Base-by-base conservation (phyloP, 2,329 filamentous ascomycete genomes). In the Neofusicoccum sp. region DNA sequence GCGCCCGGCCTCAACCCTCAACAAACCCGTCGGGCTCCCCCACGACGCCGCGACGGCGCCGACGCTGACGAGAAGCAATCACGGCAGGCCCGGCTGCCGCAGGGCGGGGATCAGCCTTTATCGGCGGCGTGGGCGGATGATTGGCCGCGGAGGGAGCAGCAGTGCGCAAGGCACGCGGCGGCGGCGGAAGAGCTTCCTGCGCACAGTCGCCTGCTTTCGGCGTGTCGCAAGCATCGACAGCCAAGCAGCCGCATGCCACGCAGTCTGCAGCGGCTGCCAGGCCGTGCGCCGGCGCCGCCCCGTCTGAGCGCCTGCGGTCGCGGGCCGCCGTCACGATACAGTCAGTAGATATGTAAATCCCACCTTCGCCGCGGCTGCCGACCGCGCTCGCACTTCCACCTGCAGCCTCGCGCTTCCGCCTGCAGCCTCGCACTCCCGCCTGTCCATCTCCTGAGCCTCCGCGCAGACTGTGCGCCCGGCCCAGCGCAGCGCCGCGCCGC, bases 281-380 rank as follows among this genome's bases (percentile, higher is more conserved):
- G 44, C 44, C 44, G n/a, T 47, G 14, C n/a, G 26, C 24, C 30
- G 44, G 31, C 14, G 49, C 49, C 34, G 33, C 24, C 33, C 20
- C 33, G 24, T 38, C 48, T 28, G 49, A 30, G 49, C 49, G 34
- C 24, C 36, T n/a, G 14, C 34, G 24, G 49, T 40, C 34, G 49
- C 49, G 49, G 49, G 33, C 51, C 38, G 51, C n/a, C n/a, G n/a
- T 56, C 51, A 43, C 51, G 51, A 56, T 43, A 56, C 26, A 56
- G 51, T 56, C 51, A 56, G 51, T 56, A 56, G 51, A 56, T 56
- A 56, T 56, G 51, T 56, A 56, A 56, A 56, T 56, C 51, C 5
- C 51, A 43, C 14, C 24, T 12, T 12, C 48, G 34, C 33, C 12
- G 11, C 7, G 26, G 20, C 33, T 36, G 45, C 31, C 45, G 12